Percentiles rank a stretch among this genome's conserved stretches.
phyloP scores from a whole-genome alignment of 352 stramenopile genomes.

The Globisporangium uncinulatum region DNA sequence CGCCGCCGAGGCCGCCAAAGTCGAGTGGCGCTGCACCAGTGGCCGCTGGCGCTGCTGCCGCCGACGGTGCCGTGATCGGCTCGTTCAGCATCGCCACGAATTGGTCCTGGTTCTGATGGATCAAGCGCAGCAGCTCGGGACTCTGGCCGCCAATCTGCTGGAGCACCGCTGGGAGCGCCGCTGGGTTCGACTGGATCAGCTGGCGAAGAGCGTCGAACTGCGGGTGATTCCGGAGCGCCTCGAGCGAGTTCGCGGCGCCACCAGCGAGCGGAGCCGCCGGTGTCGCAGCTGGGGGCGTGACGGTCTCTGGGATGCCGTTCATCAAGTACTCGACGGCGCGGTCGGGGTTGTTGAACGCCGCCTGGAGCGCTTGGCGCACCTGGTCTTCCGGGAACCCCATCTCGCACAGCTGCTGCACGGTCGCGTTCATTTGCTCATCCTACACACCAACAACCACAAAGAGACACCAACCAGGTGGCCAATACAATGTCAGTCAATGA shows the following conservation, averaged over 20 bases:
- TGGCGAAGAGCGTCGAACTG: slow-evolving; percentile 81
- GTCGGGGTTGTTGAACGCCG: slow-evolving; percentile 85
- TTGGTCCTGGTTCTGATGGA: slow-evolving; percentile 83
- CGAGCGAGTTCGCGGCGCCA: slow-evolving; percentile 42
- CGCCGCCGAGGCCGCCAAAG: slow-evolving; percentile 32
- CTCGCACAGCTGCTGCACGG: slow-evolving; percentile 71
- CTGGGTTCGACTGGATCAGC: slow-evolving; percentile 81
- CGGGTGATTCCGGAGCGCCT: slow-evolving; percentile 77
- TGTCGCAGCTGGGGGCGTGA: slow-evolving; percentile 21
- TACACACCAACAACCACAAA: slow-evolving; percentile 3
- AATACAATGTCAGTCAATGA: neutral
- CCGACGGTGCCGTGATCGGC: slow-evolving; percentile 54
- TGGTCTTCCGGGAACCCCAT: slow-evolving; percentile 89
- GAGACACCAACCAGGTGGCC: neutral
- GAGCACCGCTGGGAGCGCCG: slow-evolving; percentile 67
- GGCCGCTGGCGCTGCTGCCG: slow-evolving; percentile 16
- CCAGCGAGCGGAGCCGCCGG: slow-evolving; percentile 10
- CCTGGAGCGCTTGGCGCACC: slow-evolving; percentile 62
- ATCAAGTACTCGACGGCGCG: slow-evolving; percentile 87
- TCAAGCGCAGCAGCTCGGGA: slow-evolving; percentile 76
- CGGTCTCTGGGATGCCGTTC: slow-evolving; percentile 75
- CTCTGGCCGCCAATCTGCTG: slow-evolving; percentile 84
- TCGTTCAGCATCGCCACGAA: slow-evolving; percentile 89
- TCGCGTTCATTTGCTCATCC: slow-evolving; percentile 43
- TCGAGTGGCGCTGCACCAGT: slow-evolving; percentile 41